Evolutionary conservation across 75 land plant genomes (phyloP).

Genomic region (Picea glauca): DNA sequence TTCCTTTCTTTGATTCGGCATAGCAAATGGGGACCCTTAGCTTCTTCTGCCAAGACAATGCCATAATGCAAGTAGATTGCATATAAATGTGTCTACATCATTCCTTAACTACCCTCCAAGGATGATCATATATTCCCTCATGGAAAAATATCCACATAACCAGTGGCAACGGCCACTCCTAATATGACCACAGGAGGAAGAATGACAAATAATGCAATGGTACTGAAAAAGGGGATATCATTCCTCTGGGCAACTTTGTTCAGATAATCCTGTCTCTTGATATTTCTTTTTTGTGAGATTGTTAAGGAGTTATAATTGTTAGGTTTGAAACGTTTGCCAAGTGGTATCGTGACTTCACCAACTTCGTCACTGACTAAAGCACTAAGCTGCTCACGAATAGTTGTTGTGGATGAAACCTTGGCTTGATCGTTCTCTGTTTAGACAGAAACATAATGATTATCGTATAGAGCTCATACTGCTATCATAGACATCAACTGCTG

Average conservation of each 20-base stretch:
- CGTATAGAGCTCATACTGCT: background rate
- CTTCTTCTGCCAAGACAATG: too few relatives aligned
- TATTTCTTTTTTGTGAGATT: conserved; percentile 85
- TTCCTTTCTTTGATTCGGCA: too few relatives aligned
- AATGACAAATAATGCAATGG: conserved; percentile 68
- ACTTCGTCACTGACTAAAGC: conserved; percentile 36
- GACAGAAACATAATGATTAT: background rate
- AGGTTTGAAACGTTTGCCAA: conserved; percentile 51
- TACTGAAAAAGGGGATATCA: conserved; percentile 70
- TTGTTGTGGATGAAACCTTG: conserved; percentile 20
- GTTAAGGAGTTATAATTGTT: conserved; percentile 48
- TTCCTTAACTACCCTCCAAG: too few relatives aligned
- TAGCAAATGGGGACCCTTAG: too few relatives aligned
- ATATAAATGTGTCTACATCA: too few relatives aligned
- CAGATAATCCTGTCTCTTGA: conserved; percentile 84
- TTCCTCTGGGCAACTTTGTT: conserved; percentile 74
- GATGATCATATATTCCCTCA: conserved; percentile 18
- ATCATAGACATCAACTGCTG: background rate
- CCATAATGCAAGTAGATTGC: too few relatives aligned
- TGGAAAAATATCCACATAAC: conserved; percentile 83
- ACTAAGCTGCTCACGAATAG: conserved; percentile 72
- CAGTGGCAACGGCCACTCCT: conserved; percentile 68
- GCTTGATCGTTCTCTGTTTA: background rate
- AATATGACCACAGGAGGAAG: conserved; percentile 78
- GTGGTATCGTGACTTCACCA: conserved; percentile 53